Base-by-base conservation (phyloP, 1,284 basidiomycete species). In the Stygiomarasmius scandens region DNA sequence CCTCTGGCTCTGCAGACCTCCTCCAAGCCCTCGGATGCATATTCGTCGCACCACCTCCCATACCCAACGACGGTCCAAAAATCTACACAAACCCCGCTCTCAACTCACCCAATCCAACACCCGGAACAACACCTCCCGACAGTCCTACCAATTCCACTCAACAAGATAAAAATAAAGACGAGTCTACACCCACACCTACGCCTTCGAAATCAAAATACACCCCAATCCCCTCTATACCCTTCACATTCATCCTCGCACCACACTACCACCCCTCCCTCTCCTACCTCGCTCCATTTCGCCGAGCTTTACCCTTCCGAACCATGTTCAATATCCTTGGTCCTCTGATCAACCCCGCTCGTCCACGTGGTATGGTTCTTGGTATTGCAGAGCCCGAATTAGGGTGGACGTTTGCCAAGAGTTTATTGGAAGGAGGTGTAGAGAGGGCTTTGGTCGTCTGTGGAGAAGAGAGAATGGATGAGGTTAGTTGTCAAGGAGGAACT, bases 301-400 rank as follows among this genome's bases (percentile, higher is more conserved):
- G 91, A 66, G 77, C 86, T 0, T 86, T 99, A 53, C 95, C 95
- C 58, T 98, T 98, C 78, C 92, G 96, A 27, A 98, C 96, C 2
- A 89, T 99, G 78, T 98, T 98, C 84, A 99, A 99, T 76, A 79
- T 97, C 59, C 82, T 98, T 38, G 96, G 97, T 0, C 96, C 96
- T 0, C 81, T 99, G 45, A 91, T 98, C 75, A 98, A 98, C 74
- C 97, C 96, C 0, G 91, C 93, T 0, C 77, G 80, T 20, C 96
- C 96, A 1, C 79, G 79, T 24, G 86, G 93, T 20, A 91, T 98
- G 88, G 85, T 99, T 8, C 81, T 98, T 9, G 96, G 96, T 52
- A 92, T 99, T 22, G 92, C 95, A 11, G 90, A 90, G 61, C 85
- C 81, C 55, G 87, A 90, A 62, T 83, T 99, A 16, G 97, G 96